A percentile compares a stretch with the other conserved stretches of the same genome.
phyloP scores from a whole-genome alignment of 2,329 filamentous ascomycete genomes.

The Paecilomyces sp. region DNA sequence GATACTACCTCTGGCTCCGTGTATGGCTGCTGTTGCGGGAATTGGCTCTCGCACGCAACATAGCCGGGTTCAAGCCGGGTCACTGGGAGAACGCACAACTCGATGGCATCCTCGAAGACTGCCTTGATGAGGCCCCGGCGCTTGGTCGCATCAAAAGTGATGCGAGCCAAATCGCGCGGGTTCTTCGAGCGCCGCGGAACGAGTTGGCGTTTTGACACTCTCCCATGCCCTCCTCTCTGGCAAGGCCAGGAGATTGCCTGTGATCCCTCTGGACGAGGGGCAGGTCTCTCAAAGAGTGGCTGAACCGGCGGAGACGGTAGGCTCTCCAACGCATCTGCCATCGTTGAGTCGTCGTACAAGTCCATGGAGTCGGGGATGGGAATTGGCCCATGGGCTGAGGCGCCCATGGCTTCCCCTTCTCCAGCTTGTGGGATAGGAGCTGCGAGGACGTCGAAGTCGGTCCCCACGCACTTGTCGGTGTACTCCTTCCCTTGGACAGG shows the following conservation, averaged over 20 bases:
- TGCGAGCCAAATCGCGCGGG: background rate
- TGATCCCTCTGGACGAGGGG: background rate
- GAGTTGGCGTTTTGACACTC: background rate
- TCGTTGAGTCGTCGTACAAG: background rate
- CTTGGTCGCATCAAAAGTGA: background rate
- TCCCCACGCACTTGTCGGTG: background rate
- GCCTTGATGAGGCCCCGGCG: background rate
- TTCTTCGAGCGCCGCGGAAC: background rate
- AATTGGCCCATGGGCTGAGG: background rate
- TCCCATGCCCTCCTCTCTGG: background rate
- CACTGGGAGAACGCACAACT: background rate
- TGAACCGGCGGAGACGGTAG: background rate
- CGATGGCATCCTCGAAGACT: background rate
- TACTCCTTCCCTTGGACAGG: background rate
- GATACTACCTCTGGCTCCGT: background rate
- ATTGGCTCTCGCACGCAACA: background rate
- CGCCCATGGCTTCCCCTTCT: background rate
- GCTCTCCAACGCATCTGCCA: background rate
- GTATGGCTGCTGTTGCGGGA: background rate
- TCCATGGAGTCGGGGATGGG: background rate
- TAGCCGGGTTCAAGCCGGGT: background rate
- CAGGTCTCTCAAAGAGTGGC: background rate
- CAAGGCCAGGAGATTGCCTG: background rate
- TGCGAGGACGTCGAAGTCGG: background rate
- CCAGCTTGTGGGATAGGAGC: background rate